A percentile compares a stretch with the other conserved stretches of the same genome.
These are phyloP conservation scores for Alnus glutinosa DNA, from an alignment of 306 rosid species.

Conservation along the genomic window DNA sequence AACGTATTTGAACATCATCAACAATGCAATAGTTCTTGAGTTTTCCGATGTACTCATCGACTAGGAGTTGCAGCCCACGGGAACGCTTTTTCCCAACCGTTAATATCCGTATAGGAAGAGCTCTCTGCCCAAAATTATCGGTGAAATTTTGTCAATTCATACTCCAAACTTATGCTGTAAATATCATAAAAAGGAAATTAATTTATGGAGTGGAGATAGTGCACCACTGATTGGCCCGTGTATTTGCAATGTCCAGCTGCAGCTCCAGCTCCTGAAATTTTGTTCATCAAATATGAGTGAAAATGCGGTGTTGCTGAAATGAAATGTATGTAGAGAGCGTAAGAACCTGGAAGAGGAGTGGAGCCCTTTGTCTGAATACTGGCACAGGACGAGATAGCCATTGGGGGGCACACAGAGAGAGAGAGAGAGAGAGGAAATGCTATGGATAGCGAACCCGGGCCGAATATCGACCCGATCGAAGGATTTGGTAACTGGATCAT, in stretches of 20 bases:
- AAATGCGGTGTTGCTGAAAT: slow-evolving; percentile 2
- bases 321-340: neutral
- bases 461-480: too few species aligned
- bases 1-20: slow-evolving; percentile 68
- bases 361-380: slow-evolving; percentile 17
- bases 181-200: too few species aligned
- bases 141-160: neutral
- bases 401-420: too few species aligned
- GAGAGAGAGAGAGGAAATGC: neutral
- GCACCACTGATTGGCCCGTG: slow-evolving; percentile 73
- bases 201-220: neutral
- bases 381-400: slow-evolving; percentile 32
- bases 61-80: slow-evolving; percentile 62
- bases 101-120: slow-evolving; percentile 76
- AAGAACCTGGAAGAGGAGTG: slow-evolving; percentile 52
- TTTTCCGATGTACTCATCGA: slow-evolving; percentile 71
- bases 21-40: slow-evolving; percentile 63
- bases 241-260: slow-evolving; percentile 43
- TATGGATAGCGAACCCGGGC: too few species aligned
- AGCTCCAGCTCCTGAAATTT: slow-evolving; percentile 54
- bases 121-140: slow-evolving; percentile 48
- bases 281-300: neutral
- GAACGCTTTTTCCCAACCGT: slow-evolving; percentile 83
- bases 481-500: too few species aligned
- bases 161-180: neutral